These are phyloP conservation scores for Trametes coccinea DNA, from an alignment of 768 basidiomycete genomes.

Conservation along the genomic window DNA sequence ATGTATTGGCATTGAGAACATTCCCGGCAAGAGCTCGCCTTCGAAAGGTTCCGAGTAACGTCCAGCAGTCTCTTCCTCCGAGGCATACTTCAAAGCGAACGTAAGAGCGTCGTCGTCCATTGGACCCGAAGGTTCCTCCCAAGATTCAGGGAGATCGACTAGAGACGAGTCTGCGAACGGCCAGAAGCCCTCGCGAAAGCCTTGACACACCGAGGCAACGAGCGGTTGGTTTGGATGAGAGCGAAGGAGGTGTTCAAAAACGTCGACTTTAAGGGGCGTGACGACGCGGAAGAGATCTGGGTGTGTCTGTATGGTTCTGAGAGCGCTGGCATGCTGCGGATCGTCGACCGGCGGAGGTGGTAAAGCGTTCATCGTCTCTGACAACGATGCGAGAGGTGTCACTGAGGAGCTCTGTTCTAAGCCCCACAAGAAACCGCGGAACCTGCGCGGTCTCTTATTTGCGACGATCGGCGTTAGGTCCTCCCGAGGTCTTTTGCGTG, in stretches of 20 bases:
- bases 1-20: constrained; percentile 42
- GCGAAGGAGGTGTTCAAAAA: constrained; percentile 30
- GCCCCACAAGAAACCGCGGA: neutral
- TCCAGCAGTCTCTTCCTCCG: constrained; percentile 18
- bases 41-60: constrained; percentile 35
- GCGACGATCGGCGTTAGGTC: constrained; percentile 13
- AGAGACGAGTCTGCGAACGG: constrained; percentile 37
- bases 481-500: neutral
- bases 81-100: constrained; percentile 10
- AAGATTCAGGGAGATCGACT: constrained; percentile 29
- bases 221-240: constrained; percentile 41
- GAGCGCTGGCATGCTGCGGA: constrained; percentile 20
- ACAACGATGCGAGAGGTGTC: neutral
- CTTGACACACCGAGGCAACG: constrained; percentile 35
- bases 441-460: constrained; percentile 3
- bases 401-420: neutral
- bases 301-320: constrained; percentile 28
- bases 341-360: constrained; percentile 15
- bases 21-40: constrained; percentile 38
- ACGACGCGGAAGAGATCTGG: constrained; percentile 39
- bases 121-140: neutral
- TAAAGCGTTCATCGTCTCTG: constrained; percentile 2
- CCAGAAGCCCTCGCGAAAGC: constrained; percentile 46
- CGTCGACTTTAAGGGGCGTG: constrained; percentile 38
- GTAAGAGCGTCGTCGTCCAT: neutral